Conservation (phyloP, 768 basidiomycete genomes). For the Obba rivulosa region DNA sequence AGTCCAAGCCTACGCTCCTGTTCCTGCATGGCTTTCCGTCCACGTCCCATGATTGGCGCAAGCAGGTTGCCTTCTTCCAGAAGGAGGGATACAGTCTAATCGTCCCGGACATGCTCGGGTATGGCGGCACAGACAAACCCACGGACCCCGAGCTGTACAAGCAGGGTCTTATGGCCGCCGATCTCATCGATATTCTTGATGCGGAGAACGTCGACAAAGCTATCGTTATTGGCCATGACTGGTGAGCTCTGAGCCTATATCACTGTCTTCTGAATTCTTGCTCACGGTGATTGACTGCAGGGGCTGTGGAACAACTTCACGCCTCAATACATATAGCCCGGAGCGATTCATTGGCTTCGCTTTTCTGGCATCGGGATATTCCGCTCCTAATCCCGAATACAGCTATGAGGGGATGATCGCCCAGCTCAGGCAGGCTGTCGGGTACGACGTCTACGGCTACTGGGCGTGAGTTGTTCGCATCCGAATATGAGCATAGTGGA, state of each 20-base stretch:
- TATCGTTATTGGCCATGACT: slow-evolving; percentile 31
- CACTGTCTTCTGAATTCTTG: too few relatives aligned
- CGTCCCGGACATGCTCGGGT: slow-evolving; percentile 44
- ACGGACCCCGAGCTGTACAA: slow-evolving; percentile 23
- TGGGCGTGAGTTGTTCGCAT: slow-evolving; percentile 26
- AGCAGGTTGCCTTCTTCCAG: slow-evolving; percentile 33
- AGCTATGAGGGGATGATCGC: slow-evolving; percentile 24
- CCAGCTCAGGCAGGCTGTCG: slow-evolving; percentile 22
- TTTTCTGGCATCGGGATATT: slow-evolving; percentile 32
- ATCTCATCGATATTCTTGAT: slow-evolving; percentile 32
- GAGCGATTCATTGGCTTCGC: slow-evolving; percentile 37
- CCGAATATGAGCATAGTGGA: background rate
- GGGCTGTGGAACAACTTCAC: slow-evolving; percentile 31
- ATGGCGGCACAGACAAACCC: slow-evolving; percentile 41
- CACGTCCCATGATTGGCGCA: slow-evolving; percentile 36
- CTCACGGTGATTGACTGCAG: slow-evolving; percentile 18
- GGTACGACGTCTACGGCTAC: slow-evolving; percentile 37
- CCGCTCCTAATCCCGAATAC: slow-evolving; percentile 20
- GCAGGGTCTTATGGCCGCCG: slow-evolving; percentile 19
- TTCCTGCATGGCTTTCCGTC: slow-evolving; percentile 44
- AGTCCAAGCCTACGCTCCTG: slow-evolving; percentile 32
- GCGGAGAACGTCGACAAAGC: slow-evolving; percentile 20
- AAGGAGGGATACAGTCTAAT: slow-evolving; percentile 38
- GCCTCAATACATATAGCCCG: slow-evolving; percentile 32
- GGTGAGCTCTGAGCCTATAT: slow-evolving; percentile 13